Evolutionary conservation across 2,329 filamentous ascomycete species (phyloP).

Genomic region (Trichoderma atroviride): DNA sequence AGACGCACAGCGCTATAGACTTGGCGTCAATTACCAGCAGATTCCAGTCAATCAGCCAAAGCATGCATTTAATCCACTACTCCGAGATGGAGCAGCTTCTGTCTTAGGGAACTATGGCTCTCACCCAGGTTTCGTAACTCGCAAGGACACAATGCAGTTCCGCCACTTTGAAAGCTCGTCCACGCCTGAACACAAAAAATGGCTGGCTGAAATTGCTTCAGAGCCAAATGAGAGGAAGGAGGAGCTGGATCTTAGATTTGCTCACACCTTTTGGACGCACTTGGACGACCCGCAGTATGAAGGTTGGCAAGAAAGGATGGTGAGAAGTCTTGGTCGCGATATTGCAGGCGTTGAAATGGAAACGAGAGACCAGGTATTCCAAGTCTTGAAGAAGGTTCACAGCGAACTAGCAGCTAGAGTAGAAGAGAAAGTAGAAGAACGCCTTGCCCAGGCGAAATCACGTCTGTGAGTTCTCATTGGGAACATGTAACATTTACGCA

Average conservation of each 20-base stretch:
- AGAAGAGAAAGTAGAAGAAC: neutral
- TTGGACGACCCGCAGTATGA: neutral
- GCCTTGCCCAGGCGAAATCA: neutral
- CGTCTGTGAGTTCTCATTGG: neutral
- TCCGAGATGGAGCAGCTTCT: neutral
- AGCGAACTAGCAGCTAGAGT: neutral
- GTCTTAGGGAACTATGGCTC: neutral
- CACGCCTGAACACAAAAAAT: neutral
- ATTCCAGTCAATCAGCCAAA: neutral
- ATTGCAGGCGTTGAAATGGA: neutral
- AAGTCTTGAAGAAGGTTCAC: neutral
- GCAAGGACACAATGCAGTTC: neutral
- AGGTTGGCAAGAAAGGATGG: neutral
- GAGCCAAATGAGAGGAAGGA: neutral
- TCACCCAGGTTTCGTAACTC: neutral
- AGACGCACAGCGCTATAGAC: neutral
- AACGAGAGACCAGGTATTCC: neutral
- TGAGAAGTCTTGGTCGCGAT: neutral
- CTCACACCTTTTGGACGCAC: neutral
- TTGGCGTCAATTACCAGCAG: neutral
- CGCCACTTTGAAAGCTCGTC: neutral
- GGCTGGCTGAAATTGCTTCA: neutral
- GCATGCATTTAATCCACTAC: neutral
- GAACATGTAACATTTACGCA: neutral
- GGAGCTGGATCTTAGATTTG: neutral